These are phyloP conservation scores for Rosa chinensis DNA, from an alignment of 306 rosid genomes.

Conservation along the genomic window DNA sequence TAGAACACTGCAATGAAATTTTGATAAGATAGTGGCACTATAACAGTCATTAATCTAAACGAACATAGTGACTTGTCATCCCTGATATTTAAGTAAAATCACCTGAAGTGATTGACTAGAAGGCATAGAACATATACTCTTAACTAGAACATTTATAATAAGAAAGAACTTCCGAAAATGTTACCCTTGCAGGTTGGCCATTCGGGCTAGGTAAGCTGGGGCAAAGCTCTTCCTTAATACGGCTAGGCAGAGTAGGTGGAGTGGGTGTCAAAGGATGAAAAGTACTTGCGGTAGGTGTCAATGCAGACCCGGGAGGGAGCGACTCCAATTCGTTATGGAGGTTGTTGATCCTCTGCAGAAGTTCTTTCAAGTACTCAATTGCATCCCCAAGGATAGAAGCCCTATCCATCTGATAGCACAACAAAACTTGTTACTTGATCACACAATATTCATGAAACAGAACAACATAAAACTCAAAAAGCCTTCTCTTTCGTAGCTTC, in stretches of 20 bases:
- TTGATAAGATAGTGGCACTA: not conserved
- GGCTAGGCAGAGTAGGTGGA: conserved; percentile 65
- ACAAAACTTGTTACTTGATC: conserved; percentile 5
- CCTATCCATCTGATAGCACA: conserved; percentile 77
- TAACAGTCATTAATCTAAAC: not conserved
- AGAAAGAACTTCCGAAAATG: not conserved
- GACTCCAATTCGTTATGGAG: conserved; percentile 88
- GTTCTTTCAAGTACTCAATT: conserved; percentile 93
- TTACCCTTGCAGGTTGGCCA: conserved; percentile 81
- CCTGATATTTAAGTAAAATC: not conserved
- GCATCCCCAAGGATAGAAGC: conserved; percentile 99
- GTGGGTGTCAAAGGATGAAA: conserved; percentile 86
- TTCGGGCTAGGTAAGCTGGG: conserved; percentile 76
- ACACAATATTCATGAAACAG: conserved; percentile 2
- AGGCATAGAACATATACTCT: not conserved
- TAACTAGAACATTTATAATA: not conserved
- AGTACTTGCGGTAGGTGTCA: conserved; percentile 60
- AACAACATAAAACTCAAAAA: not conserved
- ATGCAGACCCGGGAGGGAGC: conserved; percentile 61
- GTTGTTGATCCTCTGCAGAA: conserved; percentile 82
- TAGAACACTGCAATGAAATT: not conserved
- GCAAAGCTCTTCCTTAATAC: conserved; percentile 90
- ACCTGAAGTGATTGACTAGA: not conserved
- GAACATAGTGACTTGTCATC: not conserved
- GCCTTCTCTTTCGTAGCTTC: not conserved